Evolutionary conservation across 2,329 filamentous ascomycete genomes (phyloP).

Genomic region (Fusarium piperis): DNA sequence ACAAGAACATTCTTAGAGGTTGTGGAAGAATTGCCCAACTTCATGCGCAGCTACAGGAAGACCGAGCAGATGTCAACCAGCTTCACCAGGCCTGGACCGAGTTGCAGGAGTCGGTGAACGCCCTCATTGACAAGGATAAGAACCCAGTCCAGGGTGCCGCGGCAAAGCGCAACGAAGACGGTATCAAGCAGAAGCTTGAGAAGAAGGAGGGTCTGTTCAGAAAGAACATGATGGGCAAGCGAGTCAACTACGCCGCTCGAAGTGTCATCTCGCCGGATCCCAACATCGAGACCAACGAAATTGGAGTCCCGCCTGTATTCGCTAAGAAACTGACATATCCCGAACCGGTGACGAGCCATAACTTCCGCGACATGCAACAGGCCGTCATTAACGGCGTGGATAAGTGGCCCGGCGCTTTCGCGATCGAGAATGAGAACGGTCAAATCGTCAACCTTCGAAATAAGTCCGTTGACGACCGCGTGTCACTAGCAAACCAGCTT

Average conservation of each 20-base stretch:
- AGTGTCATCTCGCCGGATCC: slow-evolving; percentile 98
- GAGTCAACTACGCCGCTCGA: slow-evolving; percentile 96
- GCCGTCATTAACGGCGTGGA: slow-evolving; percentile 95
- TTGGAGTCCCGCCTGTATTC: slow-evolving; percentile 97
- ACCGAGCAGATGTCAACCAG: slow-evolving; percentile 67
- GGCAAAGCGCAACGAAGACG: slow-evolving; percentile 83
- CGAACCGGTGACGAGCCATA: slow-evolving; percentile 96
- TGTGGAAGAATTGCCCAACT: slow-evolving; percentile 80
- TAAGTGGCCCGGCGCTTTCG: slow-evolving; percentile 92
- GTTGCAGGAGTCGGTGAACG: slow-evolving; percentile 90
- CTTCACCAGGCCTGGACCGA: slow-evolving; percentile 84
- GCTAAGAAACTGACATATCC: slow-evolving; percentile 96
- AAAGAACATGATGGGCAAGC: slow-evolving; percentile 99
- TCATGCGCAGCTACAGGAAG: slow-evolving; percentile 61
- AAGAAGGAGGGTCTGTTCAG: slow-evolving; percentile 99
- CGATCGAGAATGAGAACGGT: slow-evolving; percentile 95
- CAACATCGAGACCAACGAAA: slow-evolving; percentile 99
- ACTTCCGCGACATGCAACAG: slow-evolving; percentile 94
- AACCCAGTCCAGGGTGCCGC: slow-evolving; percentile 84
- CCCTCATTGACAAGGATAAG: slow-evolving; percentile 89
- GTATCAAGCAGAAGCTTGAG: slow-evolving; percentile 97
- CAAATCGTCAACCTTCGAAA: slow-evolving; percentile 87
- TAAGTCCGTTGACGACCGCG: slow-evolving; percentile 88
- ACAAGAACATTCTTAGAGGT: slow-evolving; percentile 82
- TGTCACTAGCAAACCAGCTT: slow-evolving; percentile 91